Conservation (phyloP, 345 rosid genomes). For the Chamaenerion angustifolium region DNA sequence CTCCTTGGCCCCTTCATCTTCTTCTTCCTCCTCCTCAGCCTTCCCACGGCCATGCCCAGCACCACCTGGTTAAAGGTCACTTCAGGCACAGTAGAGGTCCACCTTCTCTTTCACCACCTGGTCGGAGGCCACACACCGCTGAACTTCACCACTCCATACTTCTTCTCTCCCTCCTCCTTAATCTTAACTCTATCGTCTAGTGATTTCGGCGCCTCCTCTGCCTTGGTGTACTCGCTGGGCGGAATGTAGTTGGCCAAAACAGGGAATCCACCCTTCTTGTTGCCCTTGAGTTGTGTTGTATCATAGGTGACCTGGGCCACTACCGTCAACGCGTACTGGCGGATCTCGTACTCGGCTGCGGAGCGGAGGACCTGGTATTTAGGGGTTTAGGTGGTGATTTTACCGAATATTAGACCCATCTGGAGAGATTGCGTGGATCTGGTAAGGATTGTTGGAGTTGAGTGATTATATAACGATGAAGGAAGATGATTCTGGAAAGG, state of each 20-base stretch:
- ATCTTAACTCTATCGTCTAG: conserved; percentile 73
- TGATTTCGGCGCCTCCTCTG: conserved; percentile 80
- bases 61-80: no score
- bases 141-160: conserved; percentile 64
- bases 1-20: no score
- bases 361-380: conserved; percentile 39
- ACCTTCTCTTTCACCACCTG: conserved; percentile 50
- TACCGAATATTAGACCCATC: conserved; percentile 73
- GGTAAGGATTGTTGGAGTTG: no score
- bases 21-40: no score
- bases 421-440: background rate
- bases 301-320: conserved; percentile 65
- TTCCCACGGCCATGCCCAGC: no score
- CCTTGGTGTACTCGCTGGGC: conserved; percentile 53
- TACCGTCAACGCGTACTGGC: conserved; percentile 52
- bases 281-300: conserved; percentile 47
- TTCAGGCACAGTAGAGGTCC: no score
- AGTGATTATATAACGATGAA: no score
- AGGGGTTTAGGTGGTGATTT: conserved; percentile 59
- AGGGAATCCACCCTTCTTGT: conserved; percentile 65
- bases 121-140: conserved; percentile 49
- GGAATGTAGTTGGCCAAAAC: conserved; percentile 66
- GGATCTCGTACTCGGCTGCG: conserved; percentile 53
- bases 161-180: conserved; percentile 49
- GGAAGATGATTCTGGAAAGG: no score